Conservation (phyloP, 441 rosid genomes). For the Gossypium trilobum region DNA sequence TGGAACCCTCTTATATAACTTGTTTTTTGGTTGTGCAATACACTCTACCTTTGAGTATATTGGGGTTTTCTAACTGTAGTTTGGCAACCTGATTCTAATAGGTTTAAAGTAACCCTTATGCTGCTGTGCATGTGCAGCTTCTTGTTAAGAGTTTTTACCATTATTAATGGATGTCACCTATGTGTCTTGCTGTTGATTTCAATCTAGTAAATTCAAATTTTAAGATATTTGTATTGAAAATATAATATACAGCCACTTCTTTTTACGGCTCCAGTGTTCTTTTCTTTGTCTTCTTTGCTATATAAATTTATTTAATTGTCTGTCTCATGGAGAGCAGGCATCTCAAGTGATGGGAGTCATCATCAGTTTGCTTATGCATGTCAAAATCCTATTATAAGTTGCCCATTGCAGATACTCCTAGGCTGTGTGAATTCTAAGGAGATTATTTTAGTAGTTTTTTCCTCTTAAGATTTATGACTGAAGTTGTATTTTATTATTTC, state of each 20-base stretch:
- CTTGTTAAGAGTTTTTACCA: neutral
- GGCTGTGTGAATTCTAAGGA: neutral
- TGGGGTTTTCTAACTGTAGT: neutral
- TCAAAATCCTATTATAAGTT: neutral
- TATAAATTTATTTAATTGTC: neutral
- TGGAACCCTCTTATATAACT: neutral
- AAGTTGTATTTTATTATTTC: neutral
- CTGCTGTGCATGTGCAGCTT: neutral
- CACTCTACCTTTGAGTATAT: neutral
- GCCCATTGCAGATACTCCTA: neutral
- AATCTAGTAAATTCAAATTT: neutral
- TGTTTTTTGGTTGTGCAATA: neutral
- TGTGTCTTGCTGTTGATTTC: neutral
- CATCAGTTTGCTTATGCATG: neutral
- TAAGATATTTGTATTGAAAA: neutral
- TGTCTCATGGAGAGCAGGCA: neutral
- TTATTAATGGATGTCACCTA: neutral
- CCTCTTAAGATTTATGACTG: neutral
- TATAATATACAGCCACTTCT: neutral
- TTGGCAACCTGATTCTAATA: neutral
- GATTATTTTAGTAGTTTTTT: neutral
- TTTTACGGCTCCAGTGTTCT: neutral
- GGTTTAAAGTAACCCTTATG: neutral
- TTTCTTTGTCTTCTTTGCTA: neutral
- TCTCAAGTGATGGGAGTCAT: neutral